Percentiles rank a stretch among this genome's conserved stretches.
phyloP scores from a whole-genome alignment of 2,329 filamentous ascomycete genomes.

The Trichoderma citrinoviride region DNA sequence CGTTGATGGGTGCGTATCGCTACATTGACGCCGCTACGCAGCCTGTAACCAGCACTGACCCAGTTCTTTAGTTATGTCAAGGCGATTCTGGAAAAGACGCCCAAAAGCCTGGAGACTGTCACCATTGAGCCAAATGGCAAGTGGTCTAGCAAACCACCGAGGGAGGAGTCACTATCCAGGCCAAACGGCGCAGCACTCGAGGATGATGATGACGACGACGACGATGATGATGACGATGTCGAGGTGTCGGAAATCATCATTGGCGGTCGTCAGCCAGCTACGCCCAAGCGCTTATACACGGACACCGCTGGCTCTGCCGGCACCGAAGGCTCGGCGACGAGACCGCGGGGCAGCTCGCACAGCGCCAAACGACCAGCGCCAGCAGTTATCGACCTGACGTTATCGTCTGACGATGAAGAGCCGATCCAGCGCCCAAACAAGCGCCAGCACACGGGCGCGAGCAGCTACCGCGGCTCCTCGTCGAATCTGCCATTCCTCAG shows the following conservation, averaged over 20 bases:
- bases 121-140: conserved; percentile 83
- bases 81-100: conserved; percentile 76
- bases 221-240: conserved; percentile 49
- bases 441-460: conserved; percentile 40
- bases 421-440: conserved; percentile 47
- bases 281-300: conserved; percentile 36
- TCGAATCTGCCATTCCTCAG: conserved; percentile 15
- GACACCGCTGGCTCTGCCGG: conserved; percentile 40
- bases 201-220: conserved; percentile 42
- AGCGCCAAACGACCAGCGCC: conserved; percentile 50
- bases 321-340: conserved; percentile 36
- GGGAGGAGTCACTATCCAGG: conserved; percentile 32
- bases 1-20: conserved; percentile 71
- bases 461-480: conserved; percentile 26
- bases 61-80: conserved; percentile 66
- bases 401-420: conserved; percentile 55
- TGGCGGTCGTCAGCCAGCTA: conserved; percentile 36
- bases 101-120: conserved; percentile 73
- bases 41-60: conserved; percentile 22
- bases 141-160: conserved; percentile 56
- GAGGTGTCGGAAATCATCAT: conserved; percentile 46
- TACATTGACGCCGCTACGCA: too few relatives aligned
- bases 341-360: conserved; percentile 36
- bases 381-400: conserved; percentile 59
- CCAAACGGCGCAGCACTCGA: conserved; percentile 31